Base-by-base conservation (phyloP, 352 stramenopile genomes). In the Phytophthora cryptogea region DNA sequence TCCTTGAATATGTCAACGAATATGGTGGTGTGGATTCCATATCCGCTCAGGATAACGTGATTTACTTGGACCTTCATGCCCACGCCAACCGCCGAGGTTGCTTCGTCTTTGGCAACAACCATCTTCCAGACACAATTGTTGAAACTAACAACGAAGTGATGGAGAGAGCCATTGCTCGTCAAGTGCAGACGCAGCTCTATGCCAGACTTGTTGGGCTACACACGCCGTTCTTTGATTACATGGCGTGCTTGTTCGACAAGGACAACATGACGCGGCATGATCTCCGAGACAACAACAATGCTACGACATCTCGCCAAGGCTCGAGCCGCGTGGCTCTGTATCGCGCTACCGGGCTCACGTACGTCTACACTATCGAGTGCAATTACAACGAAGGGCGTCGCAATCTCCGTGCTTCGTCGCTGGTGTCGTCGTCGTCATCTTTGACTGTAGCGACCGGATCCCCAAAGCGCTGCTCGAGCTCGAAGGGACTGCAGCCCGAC, bases 311-410 rank as follows among this genome's bases (percentile, higher is more conserved):
- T 4, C 67, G 76, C 1, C 76, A 90, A 60, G 91, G 91, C 16
- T 82, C 76, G 11, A 91, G 86, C 28, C 75, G 91, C 14, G 91
- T 97, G 4, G 88, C 74, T 35, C 48, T 92, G 10, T 92, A 82
- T 54, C 73, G 63, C 14, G 77, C 77, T n/a, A 94, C 86, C 3
- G 78, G 75, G 23, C 66, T 88, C n/a, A 78, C 66, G 32, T 82
- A 86, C 56, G 85, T 92, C 41, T 97, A 97, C 72, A 97, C 91
- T 8, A 80, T 97, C 33, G 91, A 97, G 68, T 97, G 90, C 69
- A 97, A 97, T 66, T 97, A 97, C 76, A 95, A 97, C 64, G 85
- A 79, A 66, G 85, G 83, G 0, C 68, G 76, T 10, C 74, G 67
- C 17, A 70, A 71, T 60, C 54, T 76, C 28, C 70, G 69, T 33